Percentiles rank a stretch among this genome's conserved stretches.
These are phyloP conservation scores for Cercospora brassicicola DNA, from an alignment of 2,329 filamentous ascomycete species.

Conservation along the genomic window DNA sequence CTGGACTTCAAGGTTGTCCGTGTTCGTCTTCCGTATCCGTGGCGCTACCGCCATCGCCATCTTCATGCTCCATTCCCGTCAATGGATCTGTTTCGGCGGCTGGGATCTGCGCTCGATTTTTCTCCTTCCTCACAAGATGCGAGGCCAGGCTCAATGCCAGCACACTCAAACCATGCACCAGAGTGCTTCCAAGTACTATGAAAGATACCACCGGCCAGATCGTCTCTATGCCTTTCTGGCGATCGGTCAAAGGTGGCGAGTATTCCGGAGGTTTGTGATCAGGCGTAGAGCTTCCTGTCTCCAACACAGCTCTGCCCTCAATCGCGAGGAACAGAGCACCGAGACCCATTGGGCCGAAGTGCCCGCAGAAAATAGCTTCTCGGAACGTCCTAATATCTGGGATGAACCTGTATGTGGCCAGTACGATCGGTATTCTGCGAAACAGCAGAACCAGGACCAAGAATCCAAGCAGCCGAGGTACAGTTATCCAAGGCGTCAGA, in stretches of 20 bases:
- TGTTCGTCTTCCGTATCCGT: conserved; percentile 24
- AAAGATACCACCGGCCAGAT: conserved; percentile 59
- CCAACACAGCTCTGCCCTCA: conserved; percentile 55
- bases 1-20: background rate
- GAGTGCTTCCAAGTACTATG: conserved; percentile 54
- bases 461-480: conserved; percentile 48
- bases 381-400: conserved; percentile 52
- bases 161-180: conserved; percentile 57
- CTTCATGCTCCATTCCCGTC: conserved; percentile 53
- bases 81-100: conserved; percentile 54
- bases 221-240: conserved; percentile 45
- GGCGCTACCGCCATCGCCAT: conserved; percentile 40
- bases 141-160: conserved; percentile 52
- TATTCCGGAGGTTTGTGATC: conserved; percentile 46
- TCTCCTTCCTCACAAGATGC: conserved; percentile 50
- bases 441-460: conserved; percentile 54
- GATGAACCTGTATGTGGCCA: conserved; percentile 50
- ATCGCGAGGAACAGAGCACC: conserved; percentile 59
- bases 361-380: conserved; percentile 57
- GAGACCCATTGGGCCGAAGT: conserved; percentile 60
- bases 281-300: conserved; percentile 51
- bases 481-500: conserved; percentile 45
- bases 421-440: conserved; percentile 54
- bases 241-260: conserved; percentile 36
- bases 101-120: conserved; percentile 52